Conservation (phyloP, 805 yeast species). For the Yarrowia osloensis region DNA sequence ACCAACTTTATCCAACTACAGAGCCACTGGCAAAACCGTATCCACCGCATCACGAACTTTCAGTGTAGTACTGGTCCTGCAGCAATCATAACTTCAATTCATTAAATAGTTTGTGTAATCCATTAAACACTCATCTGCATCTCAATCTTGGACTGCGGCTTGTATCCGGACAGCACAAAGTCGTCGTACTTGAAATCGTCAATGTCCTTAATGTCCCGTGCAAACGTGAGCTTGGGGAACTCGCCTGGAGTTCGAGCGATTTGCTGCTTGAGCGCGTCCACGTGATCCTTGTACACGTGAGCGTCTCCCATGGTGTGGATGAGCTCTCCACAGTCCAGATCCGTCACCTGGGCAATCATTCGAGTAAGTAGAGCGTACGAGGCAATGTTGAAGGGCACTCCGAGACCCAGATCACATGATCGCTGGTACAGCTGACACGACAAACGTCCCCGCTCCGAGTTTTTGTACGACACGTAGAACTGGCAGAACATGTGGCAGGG, state of each 20-base stretch:
- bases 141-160: conserved; percentile 79
- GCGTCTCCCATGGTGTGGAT: conserved; percentile 96
- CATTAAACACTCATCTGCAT: conserved; percentile 99
- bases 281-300: conserved; percentile 90
- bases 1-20: too few species aligned
- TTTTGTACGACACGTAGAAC: conserved; percentile 77
- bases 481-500: conserved; percentile 98
- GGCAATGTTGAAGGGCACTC: conserved; percentile 98
- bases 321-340: conserved; percentile 92
- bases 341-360: conserved; percentile 96
- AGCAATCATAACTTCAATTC: too few species aligned
- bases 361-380: conserved; percentile 89
- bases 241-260: conserved; percentile 67
- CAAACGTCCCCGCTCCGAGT: conserved; percentile 58
- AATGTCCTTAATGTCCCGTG: conserved; percentile 65
- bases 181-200: conserved; percentile 91
- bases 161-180: conserved; percentile 75
- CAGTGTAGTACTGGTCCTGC: too few species aligned
- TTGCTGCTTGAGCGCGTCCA: conserved; percentile 86
- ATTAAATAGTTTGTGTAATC: too few species aligned
- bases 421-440: conserved; percentile 92
- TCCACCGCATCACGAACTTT: too few species aligned
- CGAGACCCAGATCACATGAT: conserved; percentile 99
- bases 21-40: too few species aligned
- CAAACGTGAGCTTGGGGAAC: conserved; percentile 79